Conservation (phyloP, 2,329 filamentous ascomycete genomes). For the Hawksworthiomyces lignivorus region DNA sequence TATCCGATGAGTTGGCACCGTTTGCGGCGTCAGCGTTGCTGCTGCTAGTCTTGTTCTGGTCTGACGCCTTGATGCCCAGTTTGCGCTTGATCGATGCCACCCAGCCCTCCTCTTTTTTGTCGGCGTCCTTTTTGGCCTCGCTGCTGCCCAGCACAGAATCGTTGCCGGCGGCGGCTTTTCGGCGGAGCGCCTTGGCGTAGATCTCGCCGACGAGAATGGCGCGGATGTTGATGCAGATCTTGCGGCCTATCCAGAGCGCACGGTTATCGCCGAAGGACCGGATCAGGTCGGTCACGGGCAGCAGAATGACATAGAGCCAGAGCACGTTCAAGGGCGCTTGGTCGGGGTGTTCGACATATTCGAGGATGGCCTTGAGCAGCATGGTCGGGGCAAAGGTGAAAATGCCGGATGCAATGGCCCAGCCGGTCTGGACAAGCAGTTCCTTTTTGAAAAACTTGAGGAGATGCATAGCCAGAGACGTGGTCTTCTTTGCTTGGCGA, state of each 20-base stretch:
- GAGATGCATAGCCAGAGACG: conserved; percentile 69
- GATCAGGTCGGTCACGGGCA: conserved; percentile 74
- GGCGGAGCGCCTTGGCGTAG: conserved; percentile 87
- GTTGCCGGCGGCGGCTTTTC: conserved; percentile 72
- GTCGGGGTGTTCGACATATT: conserved; percentile 83
- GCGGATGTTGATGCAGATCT: conserved; percentile 85
- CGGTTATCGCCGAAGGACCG: conserved; percentile 79
- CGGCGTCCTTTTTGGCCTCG: conserved; percentile 33
- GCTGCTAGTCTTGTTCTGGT: conserved; percentile 38
- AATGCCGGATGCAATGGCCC: conserved; percentile 71
- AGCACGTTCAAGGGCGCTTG: conserved; percentile 74
- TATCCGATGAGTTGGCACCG: conserved; percentile 12
- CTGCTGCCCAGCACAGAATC: conserved; percentile 65
- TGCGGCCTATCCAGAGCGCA: conserved; percentile 87
- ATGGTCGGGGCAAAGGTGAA: conserved; percentile 90
- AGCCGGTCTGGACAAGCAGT: conserved; percentile 68
- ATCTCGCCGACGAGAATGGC: conserved; percentile 97
- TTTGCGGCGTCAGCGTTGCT: conserved; percentile 13
- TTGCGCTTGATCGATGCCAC: conserved; percentile 45
- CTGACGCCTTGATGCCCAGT: conserved; percentile 53
- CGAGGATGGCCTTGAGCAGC: conserved; percentile 80
- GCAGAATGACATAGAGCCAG: conserved; percentile 89
- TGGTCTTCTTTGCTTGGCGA: conserved; percentile 76
- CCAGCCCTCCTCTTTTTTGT: conserved; percentile 26
- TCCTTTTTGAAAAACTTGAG: conserved; percentile 74